Base-by-base conservation (phyloP, 352 stramenopile genomes). In the Globisporangium splendens region DNA sequence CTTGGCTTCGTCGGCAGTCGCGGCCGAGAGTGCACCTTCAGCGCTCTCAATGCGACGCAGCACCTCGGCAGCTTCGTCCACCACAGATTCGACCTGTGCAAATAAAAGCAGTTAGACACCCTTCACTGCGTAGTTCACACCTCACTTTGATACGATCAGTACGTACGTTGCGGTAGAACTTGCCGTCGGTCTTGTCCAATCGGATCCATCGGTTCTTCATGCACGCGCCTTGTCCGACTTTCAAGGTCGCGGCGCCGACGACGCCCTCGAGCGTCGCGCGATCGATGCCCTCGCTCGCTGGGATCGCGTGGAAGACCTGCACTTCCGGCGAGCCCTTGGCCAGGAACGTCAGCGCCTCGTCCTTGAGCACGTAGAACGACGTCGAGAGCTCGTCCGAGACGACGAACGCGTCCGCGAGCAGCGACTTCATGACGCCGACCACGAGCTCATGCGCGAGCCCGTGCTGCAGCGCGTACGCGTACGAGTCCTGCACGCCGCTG, bases 181-280 rank as follows among this genome's bases (percentile, higher is more conserved):
- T 94, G 20, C 78, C 83, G n/a, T 80, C 77, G 24, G 81, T 78
- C 63, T 96, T 95, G 73, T 98, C 90, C 58, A 98, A 90, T 53
- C 92, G 89, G 55, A 98, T 89, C 96, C 96, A 99, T 66, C 97
- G 98, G 77, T 98, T 98, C 79, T 98, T 98, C 92, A 99, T 98
- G 72, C 89, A 98, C 63, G 92, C 96, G 56, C 93, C 93, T 67
- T 98, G 93, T 12, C 96, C 97, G 68, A 99, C 93, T 69, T 99
- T 99, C 63, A 94, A 84, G 13, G 87, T 81, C 21, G 91, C 72
- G 20, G 91, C 86, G 24, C 88, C 84, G 5, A 98, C 84, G 2
- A 71, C 71, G 18, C 70, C 59, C 63, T 98, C 82, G 24, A 98
- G 70, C 24, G 83, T 77, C 44, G 77, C 73, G 55, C 95, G 83